Percentiles rank a stretch among this genome's conserved stretches.
phyloP scores from a whole-genome alignment of 768 basidiomycete species.

The Imleria badia region DNA sequence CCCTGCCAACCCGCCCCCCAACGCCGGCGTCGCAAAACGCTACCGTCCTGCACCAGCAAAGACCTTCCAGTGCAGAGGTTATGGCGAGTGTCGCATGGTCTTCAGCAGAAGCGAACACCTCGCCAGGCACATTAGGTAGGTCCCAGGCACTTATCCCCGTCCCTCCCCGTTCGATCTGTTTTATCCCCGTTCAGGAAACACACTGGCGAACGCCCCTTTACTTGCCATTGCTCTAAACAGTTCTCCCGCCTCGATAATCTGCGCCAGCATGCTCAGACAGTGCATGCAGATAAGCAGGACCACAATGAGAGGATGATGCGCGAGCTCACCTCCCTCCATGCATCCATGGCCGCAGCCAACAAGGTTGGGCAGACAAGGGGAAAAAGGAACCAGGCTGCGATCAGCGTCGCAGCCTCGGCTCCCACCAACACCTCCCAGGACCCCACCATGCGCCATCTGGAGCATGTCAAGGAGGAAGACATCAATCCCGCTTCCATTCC shows the following conservation, averaged over 20 bases:
- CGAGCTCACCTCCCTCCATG: slow-evolving; percentile 80
- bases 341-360: slow-evolving; percentile 65
- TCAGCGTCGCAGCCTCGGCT: neutral
- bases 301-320: slow-evolving; percentile 92
- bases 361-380: slow-evolving; percentile 39
- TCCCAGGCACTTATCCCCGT: slow-evolving; percentile 25
- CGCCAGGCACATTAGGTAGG: slow-evolving; percentile 91
- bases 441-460: slow-evolving; percentile 18
- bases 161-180: slow-evolving; percentile 22
- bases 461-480: slow-evolving; percentile 46
- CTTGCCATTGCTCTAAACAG: slow-evolving; percentile 93
- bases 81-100: slow-evolving; percentile 95
- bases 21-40: slow-evolving; percentile 48
- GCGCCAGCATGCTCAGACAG: slow-evolving; percentile 95
- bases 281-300: slow-evolving; percentile 91
- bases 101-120: slow-evolving; percentile 95
- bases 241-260: slow-evolving; percentile 97
- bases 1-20: slow-evolving; percentile 12
- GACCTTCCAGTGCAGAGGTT: slow-evolving; percentile 94
- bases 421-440: slow-evolving; percentile 19
- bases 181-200: slow-evolving; percentile 71
- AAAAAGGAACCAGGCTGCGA: slow-evolving; percentile 37
- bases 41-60: slow-evolving; percentile 86
- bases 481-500: slow-evolving; percentile 24
- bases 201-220: slow-evolving; percentile 95